A percentile compares a stretch with the other conserved stretches of the same genome.
phyloP scores from a whole-genome alignment of 2,329 filamentous ascomycete genomes.

The Botrytis galanthina region DNA sequence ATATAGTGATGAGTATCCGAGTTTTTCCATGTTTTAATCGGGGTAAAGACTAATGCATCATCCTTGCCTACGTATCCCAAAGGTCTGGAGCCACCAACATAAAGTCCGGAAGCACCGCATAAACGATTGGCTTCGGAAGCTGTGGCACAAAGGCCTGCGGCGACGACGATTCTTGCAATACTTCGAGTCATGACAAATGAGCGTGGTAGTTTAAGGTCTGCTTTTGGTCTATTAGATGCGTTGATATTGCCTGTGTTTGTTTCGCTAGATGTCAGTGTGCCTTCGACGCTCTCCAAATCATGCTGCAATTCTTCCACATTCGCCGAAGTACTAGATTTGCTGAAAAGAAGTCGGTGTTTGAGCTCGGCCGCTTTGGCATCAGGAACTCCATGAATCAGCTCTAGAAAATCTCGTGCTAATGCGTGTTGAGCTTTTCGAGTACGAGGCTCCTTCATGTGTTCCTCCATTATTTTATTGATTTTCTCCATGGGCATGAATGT shows the following conservation, averaged over 20 bases:
- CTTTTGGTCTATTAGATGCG: constrained; percentile 49
- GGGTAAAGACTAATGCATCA: constrained; percentile 58
- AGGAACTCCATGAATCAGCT: constrained; percentile 70
- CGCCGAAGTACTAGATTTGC: not conserved
- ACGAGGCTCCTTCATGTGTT: constrained; percentile 66
- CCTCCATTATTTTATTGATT: constrained; percentile 66
- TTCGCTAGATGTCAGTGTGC: too few relatives aligned
- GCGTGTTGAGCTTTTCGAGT: constrained; percentile 78
- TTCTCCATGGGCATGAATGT: constrained; percentile 75
- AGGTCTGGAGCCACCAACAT: constrained; percentile 56
- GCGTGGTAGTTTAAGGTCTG: constrained; percentile 58
- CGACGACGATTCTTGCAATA: constrained; percentile 58
- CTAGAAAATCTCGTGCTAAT: constrained; percentile 78
- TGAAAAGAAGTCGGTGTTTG: constrained; percentile 53
- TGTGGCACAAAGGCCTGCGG: constrained; percentile 57
- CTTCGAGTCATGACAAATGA: constrained; percentile 54
- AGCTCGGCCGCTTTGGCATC: constrained; percentile 62
- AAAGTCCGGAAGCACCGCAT: constrained; percentile 54
- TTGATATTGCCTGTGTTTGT: constrained; percentile 23
- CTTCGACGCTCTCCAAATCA: not conserved
- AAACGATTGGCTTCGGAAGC: constrained; percentile 58
- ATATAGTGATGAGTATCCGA: constrained; percentile 59
- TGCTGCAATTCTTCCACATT: constrained; percentile 26
- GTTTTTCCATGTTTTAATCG: constrained; percentile 58
- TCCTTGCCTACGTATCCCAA: constrained; percentile 43